Evolutionary conservation across 352 stramenopile genomes (phyloP), one percentile per base, ranked within the genome.

Genomic region (Pythium insidiosum): DNA sequence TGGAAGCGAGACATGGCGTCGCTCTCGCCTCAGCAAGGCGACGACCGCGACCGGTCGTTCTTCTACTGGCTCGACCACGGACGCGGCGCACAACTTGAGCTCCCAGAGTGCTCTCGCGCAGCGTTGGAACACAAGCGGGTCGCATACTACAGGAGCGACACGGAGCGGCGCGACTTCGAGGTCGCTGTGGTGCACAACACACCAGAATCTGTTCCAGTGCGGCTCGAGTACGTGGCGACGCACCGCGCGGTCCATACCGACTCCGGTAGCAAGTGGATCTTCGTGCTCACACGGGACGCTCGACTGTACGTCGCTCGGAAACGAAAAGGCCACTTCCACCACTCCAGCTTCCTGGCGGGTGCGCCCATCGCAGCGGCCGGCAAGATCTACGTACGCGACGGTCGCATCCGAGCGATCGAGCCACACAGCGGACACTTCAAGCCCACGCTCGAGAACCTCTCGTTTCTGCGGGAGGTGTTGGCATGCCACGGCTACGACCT

Each of bases 371-470:
- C 67, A 10, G 68, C 71, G n/a, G 75, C 75, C 1, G 75, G 75
- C 29, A 85, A 86, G 45, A 64, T 82, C 38, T 70, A 80, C 42
- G 73, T 84, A 22, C 64, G 67, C 6, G 48, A 80, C 10, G 75
- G 75, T 36, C 38, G 59, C 6, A 73, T 88, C 42, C 30, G 69
- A 1, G 73, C 73, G 7, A 69, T 88, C 25, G 75, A 88, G 39
- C 75, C 75, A 1, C 75, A 88, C 38, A 86, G 73, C 38, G 75
- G 75, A 9, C 75, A 88, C 63, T 88, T 82, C 51, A 85, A 86
- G 36, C 75, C 75, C 20, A 61, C 57, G 21, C 35, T 83, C 13
- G 58, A 58, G 11, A 80, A 76, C 31, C 56, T 88, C 16, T 30
- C 49, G 30, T 59, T 61, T 10, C 54, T 88, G 6, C 72, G 67